These are phyloP conservation scores for Backusella liffmaniae DNA, from an alignment of 192 early-diverging fungal species.

Conservation along the genomic window DNA sequence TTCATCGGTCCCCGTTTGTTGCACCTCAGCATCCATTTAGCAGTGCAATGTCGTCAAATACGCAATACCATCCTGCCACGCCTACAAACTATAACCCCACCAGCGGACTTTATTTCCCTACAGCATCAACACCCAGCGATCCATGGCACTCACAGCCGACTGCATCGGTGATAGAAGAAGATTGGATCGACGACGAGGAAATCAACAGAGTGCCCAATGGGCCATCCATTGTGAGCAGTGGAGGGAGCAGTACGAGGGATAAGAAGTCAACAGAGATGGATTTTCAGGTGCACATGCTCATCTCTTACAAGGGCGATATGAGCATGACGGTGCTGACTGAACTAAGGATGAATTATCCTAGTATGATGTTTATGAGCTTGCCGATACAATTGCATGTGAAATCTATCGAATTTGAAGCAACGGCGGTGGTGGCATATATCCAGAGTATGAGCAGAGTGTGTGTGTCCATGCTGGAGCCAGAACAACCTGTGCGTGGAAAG, in stretches of 20 bases:
- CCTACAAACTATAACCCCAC: neutral
- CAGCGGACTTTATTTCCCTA: neutral
- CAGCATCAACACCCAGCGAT: neutral
- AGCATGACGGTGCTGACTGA: conserved; percentile 64
- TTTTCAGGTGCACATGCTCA: conserved; percentile 61
- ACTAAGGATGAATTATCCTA: conserved; percentile 75
- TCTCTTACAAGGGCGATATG: conserved; percentile 77
- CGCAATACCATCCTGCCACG: neutral
- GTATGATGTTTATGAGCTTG: conserved; percentile 67
- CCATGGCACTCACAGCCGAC: conserved; percentile 1
- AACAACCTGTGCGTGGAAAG: conserved; percentile 41
- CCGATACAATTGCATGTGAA: conserved; percentile 71
- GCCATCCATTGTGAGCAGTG: neutral
- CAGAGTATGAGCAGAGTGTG: conserved; percentile 54
- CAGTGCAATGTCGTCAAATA: neutral
- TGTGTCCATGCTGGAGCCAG: conserved; percentile 72
- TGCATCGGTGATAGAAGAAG: conserved; percentile 1
- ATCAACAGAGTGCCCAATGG: neutral
- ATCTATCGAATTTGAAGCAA: conserved; percentile 68
- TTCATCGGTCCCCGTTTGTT: conserved; percentile 38
- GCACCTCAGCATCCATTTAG: conserved; percentile 40
- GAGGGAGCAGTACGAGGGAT: neutral
- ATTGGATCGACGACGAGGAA: conserved; percentile 36
- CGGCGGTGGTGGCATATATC: conserved; percentile 67
- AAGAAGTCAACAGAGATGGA: conserved; percentile 49